Conservation (phyloP, 306 rosid genomes). For the Amphicarpaea edgeworthii region DNA sequence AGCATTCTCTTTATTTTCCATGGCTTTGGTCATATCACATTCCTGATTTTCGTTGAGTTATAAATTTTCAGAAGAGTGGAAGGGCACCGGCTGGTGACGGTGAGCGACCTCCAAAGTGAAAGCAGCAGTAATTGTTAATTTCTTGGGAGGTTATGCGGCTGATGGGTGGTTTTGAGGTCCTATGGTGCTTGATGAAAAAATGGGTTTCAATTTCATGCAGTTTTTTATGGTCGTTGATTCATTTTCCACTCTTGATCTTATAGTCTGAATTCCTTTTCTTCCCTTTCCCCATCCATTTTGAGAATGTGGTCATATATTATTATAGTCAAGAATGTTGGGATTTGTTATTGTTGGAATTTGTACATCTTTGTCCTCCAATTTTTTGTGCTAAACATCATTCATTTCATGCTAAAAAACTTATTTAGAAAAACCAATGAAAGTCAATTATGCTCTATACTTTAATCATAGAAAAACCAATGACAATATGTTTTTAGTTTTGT, state of each 20-base stretch:
- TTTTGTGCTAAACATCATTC: no score
- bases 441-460: no score
- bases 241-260: conserved; percentile 30
- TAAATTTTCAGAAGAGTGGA: conserved; percentile 65
- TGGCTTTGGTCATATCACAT: neutral
- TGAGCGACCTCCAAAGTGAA: conserved; percentile 92
- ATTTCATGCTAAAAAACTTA: no score
- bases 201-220: conserved; percentile 44
- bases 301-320: conserved; percentile 52
- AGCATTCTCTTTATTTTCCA: neutral
- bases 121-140: conserved; percentile 71
- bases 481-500: no score
- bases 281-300: conserved; percentile 16
- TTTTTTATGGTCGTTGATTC: conserved; percentile 53
- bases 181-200: conserved; percentile 33
- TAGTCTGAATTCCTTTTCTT: conserved; percentile 46
- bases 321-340: conserved; percentile 51
- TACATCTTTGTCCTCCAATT: no score
- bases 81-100: conserved; percentile 56
- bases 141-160: conserved; percentile 18
- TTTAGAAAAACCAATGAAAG: no score
- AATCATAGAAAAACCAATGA: no score
- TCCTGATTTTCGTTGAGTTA: neutral
- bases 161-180: conserved; percentile 26
- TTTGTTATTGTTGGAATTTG: conserved; percentile 48